Conservation (phyloP, 257 asterid species). For the Forsythia viridissima region DNA sequence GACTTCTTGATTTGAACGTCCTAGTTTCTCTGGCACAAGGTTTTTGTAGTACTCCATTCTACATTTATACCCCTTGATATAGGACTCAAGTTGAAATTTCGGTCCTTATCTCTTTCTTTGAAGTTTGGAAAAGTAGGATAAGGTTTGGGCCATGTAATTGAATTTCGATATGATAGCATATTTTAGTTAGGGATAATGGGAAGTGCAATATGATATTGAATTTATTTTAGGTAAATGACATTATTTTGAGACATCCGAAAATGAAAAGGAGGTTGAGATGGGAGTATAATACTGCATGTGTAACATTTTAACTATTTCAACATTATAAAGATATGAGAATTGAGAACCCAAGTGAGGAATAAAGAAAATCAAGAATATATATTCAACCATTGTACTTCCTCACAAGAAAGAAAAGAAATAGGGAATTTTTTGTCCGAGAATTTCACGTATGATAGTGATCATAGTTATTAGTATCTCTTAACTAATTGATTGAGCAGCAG, state of each 20-base stretch:
- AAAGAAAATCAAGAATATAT: neutral
- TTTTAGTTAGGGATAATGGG: too few species aligned
- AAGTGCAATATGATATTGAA: neutral
- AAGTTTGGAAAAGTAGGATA: too few species aligned
- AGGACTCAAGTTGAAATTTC: too few species aligned
- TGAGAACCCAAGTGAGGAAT: neutral
- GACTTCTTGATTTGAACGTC: too few species aligned
- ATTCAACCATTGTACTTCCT: neutral
- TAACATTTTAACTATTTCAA: neutral
- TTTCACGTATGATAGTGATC: neutral
- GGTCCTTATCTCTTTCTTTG: too few species aligned
- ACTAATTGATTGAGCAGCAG: neutral
- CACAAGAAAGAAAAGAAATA: neutral
- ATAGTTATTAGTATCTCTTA: neutral
- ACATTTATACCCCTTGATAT: too few species aligned
- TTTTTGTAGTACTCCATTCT: too few species aligned
- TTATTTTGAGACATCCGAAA: neutral
- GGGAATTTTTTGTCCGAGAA: neutral
- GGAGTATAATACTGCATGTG: too few species aligned
- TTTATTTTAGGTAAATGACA: neutral
- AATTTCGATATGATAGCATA: too few species aligned
- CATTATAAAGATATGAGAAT: neutral
- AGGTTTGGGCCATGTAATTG: too few species aligned
- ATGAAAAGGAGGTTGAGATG: neutral
- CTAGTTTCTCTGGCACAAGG: too few species aligned